Conservation (phyloP, 2,329 filamentous ascomycete genomes). For the Fusarium hostae region DNA sequence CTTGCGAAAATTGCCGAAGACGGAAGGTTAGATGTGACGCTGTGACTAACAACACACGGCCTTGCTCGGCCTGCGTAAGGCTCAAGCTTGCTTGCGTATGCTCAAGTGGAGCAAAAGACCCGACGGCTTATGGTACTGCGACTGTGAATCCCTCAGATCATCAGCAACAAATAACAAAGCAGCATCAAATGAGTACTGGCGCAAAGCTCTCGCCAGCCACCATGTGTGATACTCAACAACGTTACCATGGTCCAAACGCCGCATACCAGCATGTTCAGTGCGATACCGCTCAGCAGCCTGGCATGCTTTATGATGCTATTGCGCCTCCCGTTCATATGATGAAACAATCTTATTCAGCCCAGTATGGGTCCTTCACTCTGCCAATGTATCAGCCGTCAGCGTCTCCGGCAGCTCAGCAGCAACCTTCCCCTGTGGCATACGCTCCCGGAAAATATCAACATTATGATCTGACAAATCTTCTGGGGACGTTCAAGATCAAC, state of each 20-base stretch:
- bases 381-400: slow-evolving; percentile 50
- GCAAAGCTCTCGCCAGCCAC: slow-evolving; percentile 55
- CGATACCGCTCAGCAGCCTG: slow-evolving; percentile 57
- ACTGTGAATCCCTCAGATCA: slow-evolving; percentile 47
- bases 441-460: slow-evolving; percentile 73
- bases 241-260: slow-evolving; percentile 60
- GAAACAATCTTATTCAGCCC: slow-evolving; percentile 62
- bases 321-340: slow-evolving; percentile 60
- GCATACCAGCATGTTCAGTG: slow-evolving; percentile 62
- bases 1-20: slow-evolving; percentile 92
- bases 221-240: slow-evolving; percentile 59
- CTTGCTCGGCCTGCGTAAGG: slow-evolving; percentile 91
- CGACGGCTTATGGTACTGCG: slow-evolving; percentile 48
- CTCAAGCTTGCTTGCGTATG: slow-evolving; percentile 94
- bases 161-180: slow-evolving; percentile 63
- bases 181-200: slow-evolving; percentile 56
- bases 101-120: slow-evolving; percentile 67
- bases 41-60: slow-evolving; percentile 96
- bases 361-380: slow-evolving; percentile 64
- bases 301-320: slow-evolving; percentile 64
- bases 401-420: slow-evolving; percentile 31
- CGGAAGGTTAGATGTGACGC: slow-evolving; percentile 98
- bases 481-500: slow-evolving; percentile 88
- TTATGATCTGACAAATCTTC: slow-evolving; percentile 79
- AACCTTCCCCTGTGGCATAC: slow-evolving; percentile 60